Conservation (phyloP, 2,329 filamentous ascomycete species). For the Diplodia sapinea region DNA sequence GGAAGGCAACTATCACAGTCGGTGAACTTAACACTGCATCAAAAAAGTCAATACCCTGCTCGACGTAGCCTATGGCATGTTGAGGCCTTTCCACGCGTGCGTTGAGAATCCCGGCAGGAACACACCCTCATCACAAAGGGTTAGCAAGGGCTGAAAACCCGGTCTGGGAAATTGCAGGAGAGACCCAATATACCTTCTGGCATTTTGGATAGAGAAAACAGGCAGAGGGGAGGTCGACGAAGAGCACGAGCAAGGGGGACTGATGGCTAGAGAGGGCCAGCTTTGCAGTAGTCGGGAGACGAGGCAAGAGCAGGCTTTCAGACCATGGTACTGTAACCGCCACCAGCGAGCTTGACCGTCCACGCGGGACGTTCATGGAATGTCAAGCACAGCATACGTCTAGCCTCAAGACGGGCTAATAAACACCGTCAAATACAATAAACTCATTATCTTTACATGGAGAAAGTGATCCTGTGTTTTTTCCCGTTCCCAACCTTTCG, state of each 20-base stretch:
- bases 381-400: neutral
- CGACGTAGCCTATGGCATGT: neutral
- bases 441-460: neutral
- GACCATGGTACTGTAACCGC: neutral
- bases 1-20: neutral
- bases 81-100: neutral
- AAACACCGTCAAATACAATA: conserved; percentile 5
- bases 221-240: neutral
- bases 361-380: neutral
- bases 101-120: neutral
- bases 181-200: neutral
- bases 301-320: neutral
- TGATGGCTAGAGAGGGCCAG: neutral
- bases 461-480: neutral
- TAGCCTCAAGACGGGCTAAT: neutral
- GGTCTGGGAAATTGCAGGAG: neutral
- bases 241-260: neutral
- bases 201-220: neutral
- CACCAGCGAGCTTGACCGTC: neutral
- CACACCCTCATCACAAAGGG: neutral
- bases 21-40: neutral
- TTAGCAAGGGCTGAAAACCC: neutral
- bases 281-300: neutral
- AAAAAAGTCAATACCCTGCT: neutral
- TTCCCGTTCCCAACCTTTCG: neutral